A percentile compares a stretch with the other conserved stretches of the same genome.
Evolutionary conservation across 2,329 filamentous ascomycete species (phyloP).

Genomic region (Hypoxylon sp.): DNA sequence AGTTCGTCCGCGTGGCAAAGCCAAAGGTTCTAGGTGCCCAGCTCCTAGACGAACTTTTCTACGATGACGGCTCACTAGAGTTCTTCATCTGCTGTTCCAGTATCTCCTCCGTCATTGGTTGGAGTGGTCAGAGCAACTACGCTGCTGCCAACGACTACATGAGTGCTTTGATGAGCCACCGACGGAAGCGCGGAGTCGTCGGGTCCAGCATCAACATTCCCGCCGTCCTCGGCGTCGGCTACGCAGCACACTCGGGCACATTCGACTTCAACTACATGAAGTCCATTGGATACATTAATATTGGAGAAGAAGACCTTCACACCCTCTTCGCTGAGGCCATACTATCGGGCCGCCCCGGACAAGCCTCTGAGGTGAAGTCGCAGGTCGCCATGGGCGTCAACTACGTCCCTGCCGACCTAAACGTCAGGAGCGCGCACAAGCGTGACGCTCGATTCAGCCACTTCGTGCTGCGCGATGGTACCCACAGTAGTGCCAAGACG

Average conservation of each 20-base stretch:
- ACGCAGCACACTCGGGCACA: background rate
- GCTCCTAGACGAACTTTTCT: conserved; percentile 46
- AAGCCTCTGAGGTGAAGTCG: conserved; percentile 1
- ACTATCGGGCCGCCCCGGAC: conserved; percentile 4
- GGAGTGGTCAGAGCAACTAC: conserved; percentile 7
- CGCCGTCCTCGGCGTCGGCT: conserved; percentile 4
- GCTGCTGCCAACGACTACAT: conserved; percentile 8
- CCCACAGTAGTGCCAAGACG: background rate
- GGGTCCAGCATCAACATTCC: conserved; percentile 3
- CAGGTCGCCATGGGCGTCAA: conserved; percentile 8
- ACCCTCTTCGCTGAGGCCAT: conserved; percentile 5
- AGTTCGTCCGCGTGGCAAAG: conserved; percentile 37
- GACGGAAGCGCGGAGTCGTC: conserved; percentile 7
- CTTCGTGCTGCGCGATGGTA: conserved; percentile 1
- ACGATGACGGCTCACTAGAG: conserved; percentile 9
- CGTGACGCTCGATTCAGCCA: conserved; percentile 7
- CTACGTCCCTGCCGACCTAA: conserved; percentile 5
- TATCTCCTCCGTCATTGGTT: conserved; percentile 7
- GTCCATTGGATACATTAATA: conserved; percentile 7
- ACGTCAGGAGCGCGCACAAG: conserved; percentile 10
- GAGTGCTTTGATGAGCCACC: conserved; percentile 2
- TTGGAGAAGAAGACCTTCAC: conserved; percentile 4
- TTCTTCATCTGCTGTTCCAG: conserved; percentile 10
- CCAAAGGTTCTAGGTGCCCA: conserved; percentile 49
- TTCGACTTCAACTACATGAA: conserved; percentile 4